phyloP scores from a whole-genome alignment of 2,329 filamentous ascomycete genomes.

The Hysterium pulicare region DNA sequence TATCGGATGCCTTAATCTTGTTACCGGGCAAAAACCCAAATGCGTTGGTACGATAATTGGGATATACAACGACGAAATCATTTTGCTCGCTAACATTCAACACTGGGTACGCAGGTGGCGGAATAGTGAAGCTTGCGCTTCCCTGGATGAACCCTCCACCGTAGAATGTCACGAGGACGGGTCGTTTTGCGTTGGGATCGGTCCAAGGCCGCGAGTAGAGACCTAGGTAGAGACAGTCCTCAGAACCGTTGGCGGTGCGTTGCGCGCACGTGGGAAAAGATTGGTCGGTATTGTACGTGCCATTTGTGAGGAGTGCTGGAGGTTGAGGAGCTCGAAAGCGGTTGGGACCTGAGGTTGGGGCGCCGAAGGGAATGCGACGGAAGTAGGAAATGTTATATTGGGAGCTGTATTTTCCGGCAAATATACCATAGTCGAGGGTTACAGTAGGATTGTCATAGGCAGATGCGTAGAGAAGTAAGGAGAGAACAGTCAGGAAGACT shows the following conservation, averaged over 20 bases:
- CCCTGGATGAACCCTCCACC: conserved; percentile 62
- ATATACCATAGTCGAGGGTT: conserved; percentile 39
- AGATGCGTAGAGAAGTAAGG: neutral
- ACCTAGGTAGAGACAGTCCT: conserved; percentile 61
- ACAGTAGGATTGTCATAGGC: conserved; percentile 15
- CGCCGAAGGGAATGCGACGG: conserved; percentile 60
- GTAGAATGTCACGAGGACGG: conserved; percentile 60
- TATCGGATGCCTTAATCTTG: conserved; percentile 44
- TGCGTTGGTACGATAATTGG: conserved; percentile 57
- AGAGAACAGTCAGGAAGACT: neutral
- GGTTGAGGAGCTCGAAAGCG: conserved; percentile 61
- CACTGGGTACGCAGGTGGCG: conserved; percentile 56
- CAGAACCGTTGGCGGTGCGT: conserved; percentile 53
- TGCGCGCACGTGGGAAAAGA: conserved; percentile 59
- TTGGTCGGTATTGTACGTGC: conserved; percentile 54
- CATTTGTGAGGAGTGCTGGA: conserved; percentile 46
- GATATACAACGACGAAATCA: conserved; percentile 51
- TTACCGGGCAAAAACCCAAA: conserved; percentile 54
- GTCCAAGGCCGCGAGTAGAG: conserved; percentile 59
- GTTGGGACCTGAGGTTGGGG: conserved; percentile 56
- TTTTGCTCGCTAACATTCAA: conserved; percentile 53
- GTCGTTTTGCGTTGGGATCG: conserved; percentile 40
- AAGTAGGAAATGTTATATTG: conserved; percentile 58
- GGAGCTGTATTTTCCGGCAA: conserved; percentile 51
- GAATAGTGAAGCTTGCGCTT: conserved; percentile 52